These are phyloP conservation scores for Alternaria viburni DNA, from an alignment of 2,329 filamentous ascomycete genomes.

Conservation along the genomic window DNA sequence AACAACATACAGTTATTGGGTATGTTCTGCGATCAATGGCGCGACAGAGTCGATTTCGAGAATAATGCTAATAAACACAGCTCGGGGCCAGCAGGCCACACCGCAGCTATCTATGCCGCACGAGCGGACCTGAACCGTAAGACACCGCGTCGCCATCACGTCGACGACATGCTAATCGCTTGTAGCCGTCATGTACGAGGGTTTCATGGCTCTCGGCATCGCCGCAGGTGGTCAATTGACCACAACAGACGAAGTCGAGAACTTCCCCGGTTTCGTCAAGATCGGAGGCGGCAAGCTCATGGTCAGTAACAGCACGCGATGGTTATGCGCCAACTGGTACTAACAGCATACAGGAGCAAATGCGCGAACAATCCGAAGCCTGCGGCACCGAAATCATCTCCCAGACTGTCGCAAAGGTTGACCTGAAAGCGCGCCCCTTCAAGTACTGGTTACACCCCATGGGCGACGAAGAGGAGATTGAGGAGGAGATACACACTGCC, in stretches of 20 bases:
- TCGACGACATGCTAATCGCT: slow-evolving; percentile 24
- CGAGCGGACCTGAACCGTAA: slow-evolving; percentile 88
- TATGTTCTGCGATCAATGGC: slow-evolving; percentile 26
- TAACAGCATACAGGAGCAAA: slow-evolving; percentile 68
- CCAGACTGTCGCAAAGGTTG: slow-evolving; percentile 89
- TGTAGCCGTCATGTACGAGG: slow-evolving; percentile 88
- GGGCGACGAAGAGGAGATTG: slow-evolving; percentile 78
- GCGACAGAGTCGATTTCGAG: slow-evolving; percentile 14
- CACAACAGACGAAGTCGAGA: slow-evolving; percentile 97
- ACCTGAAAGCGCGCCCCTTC: slow-evolving; percentile 84
- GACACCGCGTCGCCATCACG: slow-evolving; percentile 27
- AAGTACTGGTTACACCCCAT: slow-evolving; percentile 76
- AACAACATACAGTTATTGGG: slow-evolving; percentile 45
- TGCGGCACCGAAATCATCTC: slow-evolving; percentile 94
- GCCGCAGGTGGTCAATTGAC: slow-evolving; percentile 96
- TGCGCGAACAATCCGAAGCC: slow-evolving; percentile 87
- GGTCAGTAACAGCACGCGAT: slow-evolving; percentile 55
- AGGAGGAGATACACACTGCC: slow-evolving; percentile 78
- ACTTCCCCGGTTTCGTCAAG: slow-evolving; percentile 93
- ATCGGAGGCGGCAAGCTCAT: slow-evolving; percentile 90
- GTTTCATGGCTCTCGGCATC: slow-evolving; percentile 96
- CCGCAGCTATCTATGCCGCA: slow-evolving; percentile 93
- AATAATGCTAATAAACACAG: slow-evolving; percentile 56
- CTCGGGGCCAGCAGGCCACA: slow-evolving; percentile 97
- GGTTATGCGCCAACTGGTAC: neutral